Percentiles rank a stretch among this genome's conserved stretches.
These are phyloP conservation scores for Fusarium incarnatum DNA, from an alignment of 2,329 filamentous ascomycete genomes.

Conservation along the genomic window DNA sequence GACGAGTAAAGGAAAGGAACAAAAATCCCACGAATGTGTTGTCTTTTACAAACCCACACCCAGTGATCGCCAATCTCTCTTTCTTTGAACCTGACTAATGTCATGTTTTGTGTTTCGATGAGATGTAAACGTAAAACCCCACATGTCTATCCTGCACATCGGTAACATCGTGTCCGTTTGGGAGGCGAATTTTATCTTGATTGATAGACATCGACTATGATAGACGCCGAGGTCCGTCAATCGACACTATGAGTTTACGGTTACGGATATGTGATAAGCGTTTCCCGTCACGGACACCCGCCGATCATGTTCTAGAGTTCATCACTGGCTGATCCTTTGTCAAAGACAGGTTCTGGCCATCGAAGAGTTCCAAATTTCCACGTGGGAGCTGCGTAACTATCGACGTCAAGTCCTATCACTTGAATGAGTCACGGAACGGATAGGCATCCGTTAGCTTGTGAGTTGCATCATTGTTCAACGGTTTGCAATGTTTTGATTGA, in stretches of 20 bases:
- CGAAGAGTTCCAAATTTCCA: conserved; percentile 15
- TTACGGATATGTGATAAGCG: conserved; percentile 31
- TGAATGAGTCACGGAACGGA: not conserved
- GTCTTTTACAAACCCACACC: conserved; percentile 18
- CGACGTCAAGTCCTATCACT: conserved; percentile 33
- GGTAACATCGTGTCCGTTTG: conserved; percentile 7
- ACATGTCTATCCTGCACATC: conserved; percentile 30
- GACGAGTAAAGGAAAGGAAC: not conserved
- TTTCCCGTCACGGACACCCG: conserved; percentile 17
- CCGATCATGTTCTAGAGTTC: conserved; percentile 16
- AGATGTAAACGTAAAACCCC: conserved; percentile 20
- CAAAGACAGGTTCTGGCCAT: conserved; percentile 22
- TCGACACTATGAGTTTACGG: not conserved
- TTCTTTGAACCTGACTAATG: not conserved
- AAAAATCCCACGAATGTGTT: not conserved
- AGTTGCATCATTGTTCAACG: conserved; percentile 10
- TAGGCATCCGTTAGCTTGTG: not conserved
- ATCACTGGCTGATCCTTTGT: conserved; percentile 19
- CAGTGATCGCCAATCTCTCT: conserved; percentile 20
- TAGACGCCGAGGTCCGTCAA: not conserved
- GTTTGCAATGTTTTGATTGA: not conserved
- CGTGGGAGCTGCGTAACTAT: conserved; percentile 33
- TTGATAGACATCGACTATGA: conserved; percentile 21
- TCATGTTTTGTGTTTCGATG: conserved; percentile 1
- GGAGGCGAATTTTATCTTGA: not conserved